Evolutionary conservation across 139 green algal species (phyloP), one percentile per base, ranked within the genome.

Genomic region (Closterium sp.): DNA sequence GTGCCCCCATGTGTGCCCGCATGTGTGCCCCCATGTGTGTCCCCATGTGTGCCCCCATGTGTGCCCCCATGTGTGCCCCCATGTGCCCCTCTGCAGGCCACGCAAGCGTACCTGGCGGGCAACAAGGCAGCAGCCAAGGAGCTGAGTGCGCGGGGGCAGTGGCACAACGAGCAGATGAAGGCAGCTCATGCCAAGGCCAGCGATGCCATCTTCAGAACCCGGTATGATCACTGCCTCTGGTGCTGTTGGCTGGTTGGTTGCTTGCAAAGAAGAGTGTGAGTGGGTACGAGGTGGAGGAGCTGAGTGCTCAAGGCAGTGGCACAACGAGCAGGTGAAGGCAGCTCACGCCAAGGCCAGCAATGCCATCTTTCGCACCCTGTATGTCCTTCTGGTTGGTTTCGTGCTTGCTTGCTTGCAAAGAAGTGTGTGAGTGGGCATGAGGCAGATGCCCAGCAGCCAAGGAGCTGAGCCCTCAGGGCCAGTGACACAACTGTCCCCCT

Each of bases 121-220:
- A 92, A 95, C 86, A 91, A 92, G 30, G 86, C 62, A 13, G 31
- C 95, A 19, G 94, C 94, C 9, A 94, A 95, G 50, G 85, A 92
- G 85, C 93, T 95, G 85, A 92, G 94, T 42, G 94, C 94, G 22
- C 89, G 95, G 89, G 94, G 94, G 0, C 94, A 95, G 79, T 95
- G 94, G 94, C 94, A 95, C 93, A 95, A 95, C 88, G 94, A 95
- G 87, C 93, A 95, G 89, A 95, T 95, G 94, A 96, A 95, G 93
- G 92, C 88, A 17, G 93, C 93, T 0, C 93, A 95, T 95, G 93
- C 88, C 30, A 87, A 86, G 45, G 93, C 93, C 88, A 89, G 93
- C n/a, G 70, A 93, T 21, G 84, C 84, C 86, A 95, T 95, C 27
- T 94, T 95, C 85, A 9, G 50, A 1, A 73, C 50, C 50, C 50